phyloP scores from a whole-genome alignment of 768 basidiomycete genomes.

The Termitomyces sp. region DNA sequence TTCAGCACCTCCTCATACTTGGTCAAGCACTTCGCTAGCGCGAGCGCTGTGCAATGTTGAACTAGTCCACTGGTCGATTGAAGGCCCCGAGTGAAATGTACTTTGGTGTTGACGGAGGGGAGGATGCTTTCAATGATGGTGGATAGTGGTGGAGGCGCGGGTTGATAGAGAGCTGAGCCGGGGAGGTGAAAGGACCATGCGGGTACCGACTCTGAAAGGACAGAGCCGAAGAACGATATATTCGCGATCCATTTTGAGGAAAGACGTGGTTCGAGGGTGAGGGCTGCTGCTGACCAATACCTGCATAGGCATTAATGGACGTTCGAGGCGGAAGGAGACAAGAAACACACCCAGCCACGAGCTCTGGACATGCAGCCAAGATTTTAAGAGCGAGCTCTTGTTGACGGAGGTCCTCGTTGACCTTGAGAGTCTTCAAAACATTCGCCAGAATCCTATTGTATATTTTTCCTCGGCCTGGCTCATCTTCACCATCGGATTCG shows the following conservation, averaged over 20 bases:
- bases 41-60: slow-evolving; percentile 80
- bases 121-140: slow-evolving; percentile 75
- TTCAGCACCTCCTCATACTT: slow-evolving; percentile 62
- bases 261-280: slow-evolving; percentile 82
- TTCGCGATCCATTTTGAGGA: slow-evolving; percentile 92
- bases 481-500: slow-evolving; percentile 44
- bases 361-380: slow-evolving; percentile 79
- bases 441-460: slow-evolving; percentile 84
- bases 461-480: slow-evolving; percentile 45
- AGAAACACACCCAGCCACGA: slow-evolving; percentile 65
- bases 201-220: slow-evolving; percentile 78
- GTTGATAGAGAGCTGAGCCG: slow-evolving; percentile 48
- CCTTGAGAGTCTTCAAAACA: slow-evolving; percentile 68
- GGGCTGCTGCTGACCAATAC: slow-evolving; percentile 65
- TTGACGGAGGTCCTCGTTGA: slow-evolving; percentile 85
- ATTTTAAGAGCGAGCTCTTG: slow-evolving; percentile 84
- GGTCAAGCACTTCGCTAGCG: slow-evolving; percentile 67
- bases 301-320: slow-evolving; percentile 32
- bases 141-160: slow-evolving; percentile 71
- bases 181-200: slow-evolving; percentile 55
- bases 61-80: slow-evolving; percentile 71
- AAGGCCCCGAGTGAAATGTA: slow-evolving; percentile 78
- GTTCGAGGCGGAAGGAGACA: not conserved
- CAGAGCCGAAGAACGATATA: slow-evolving; percentile 73
- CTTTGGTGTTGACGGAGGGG: slow-evolving; percentile 67